Conservation (phyloP, 1,284 basidiomycete species). For the Puccinia coronata region DNA sequence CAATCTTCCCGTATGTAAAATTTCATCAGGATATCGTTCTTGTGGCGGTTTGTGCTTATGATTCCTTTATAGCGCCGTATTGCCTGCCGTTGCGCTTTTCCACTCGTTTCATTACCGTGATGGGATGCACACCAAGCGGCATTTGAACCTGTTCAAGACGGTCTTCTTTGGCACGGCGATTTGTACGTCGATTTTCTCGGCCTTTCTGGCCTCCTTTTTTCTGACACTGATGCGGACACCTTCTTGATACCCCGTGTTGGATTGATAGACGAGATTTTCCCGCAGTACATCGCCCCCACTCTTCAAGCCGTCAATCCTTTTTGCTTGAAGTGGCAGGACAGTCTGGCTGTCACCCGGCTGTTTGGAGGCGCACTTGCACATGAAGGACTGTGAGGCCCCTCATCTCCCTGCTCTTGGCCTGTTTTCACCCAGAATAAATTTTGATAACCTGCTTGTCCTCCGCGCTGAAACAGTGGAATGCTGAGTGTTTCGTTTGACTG, state of each 20-base stretch:
- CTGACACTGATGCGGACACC: too few species aligned
- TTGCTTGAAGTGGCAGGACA: slow-evolving; percentile 42
- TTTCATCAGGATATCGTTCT: neutral
- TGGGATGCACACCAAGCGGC: slow-evolving; percentile 10
- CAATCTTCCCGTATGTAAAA: slow-evolving; percentile 40
- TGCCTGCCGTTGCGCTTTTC: slow-evolving; percentile 47
- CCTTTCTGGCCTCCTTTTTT: neutral
- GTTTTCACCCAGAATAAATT: neutral
- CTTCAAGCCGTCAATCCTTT: slow-evolving; percentile 45
- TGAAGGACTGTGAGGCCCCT: slow-evolving; percentile 35
- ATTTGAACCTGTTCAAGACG: slow-evolving; percentile 39
- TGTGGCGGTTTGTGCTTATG: neutral
- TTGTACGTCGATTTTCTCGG: slow-evolving; percentile 15
- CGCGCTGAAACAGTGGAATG: slow-evolving; percentile 22
- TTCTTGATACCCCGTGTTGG: neutral
- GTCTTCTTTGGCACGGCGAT: slow-evolving; percentile 31
- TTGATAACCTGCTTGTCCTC: neutral
- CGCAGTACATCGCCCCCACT: slow-evolving; percentile 49
- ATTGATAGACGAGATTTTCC: slow-evolving; percentile 37
- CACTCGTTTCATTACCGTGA: slow-evolving; percentile 46
- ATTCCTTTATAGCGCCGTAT: neutral
- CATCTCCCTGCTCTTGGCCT: neutral
- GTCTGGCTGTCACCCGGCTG: slow-evolving; percentile 27
- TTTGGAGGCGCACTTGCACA: slow-evolving; percentile 45
- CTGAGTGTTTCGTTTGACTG: slow-evolving; percentile 45